phyloP scores from a whole-genome alignment of 2,329 filamentous ascomycete genomes.

The Neopestalotiopsis sp. region DNA sequence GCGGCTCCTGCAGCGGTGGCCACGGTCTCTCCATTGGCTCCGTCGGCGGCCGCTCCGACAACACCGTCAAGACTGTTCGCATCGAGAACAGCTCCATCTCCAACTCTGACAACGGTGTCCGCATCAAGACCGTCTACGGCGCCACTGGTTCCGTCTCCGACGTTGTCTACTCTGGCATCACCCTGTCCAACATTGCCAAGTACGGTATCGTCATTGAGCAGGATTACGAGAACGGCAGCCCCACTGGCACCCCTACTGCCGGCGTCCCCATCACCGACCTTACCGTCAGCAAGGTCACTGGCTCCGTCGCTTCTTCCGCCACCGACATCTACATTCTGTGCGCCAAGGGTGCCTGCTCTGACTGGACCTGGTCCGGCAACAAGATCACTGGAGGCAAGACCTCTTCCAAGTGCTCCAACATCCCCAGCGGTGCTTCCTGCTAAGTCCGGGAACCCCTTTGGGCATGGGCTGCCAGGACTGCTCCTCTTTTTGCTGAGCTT shows the following conservation, averaged over 20 bases:
- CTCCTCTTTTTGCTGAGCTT: not conserved
- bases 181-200: constrained; percentile 52
- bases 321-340: constrained; percentile 43
- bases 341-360: constrained; percentile 40
- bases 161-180: constrained; percentile 60
- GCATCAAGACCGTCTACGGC: constrained; percentile 61
- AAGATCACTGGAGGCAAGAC: constrained; percentile 43
- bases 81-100: constrained; percentile 53
- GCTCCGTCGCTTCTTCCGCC: constrained; percentile 38
- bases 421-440: constrained; percentile 31
- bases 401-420: constrained; percentile 66
- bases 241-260: constrained; percentile 47
- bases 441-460: constrained; percentile 17
- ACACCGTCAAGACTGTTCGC: constrained; percentile 57
- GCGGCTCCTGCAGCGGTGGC: constrained; percentile 53
- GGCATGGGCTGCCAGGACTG: not conserved
- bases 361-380: constrained; percentile 43
- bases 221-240: constrained; percentile 54
- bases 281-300: constrained; percentile 46
- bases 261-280: constrained; percentile 52
- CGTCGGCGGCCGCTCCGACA: constrained; percentile 61
- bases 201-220: constrained; percentile 66
- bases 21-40: constrained; percentile 65
- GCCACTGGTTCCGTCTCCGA: constrained; percentile 57
- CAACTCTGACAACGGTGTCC: constrained; percentile 61